Conservation (phyloP, 2,329 filamentous ascomycete genomes). For the Intubia oerlemansii region DNA sequence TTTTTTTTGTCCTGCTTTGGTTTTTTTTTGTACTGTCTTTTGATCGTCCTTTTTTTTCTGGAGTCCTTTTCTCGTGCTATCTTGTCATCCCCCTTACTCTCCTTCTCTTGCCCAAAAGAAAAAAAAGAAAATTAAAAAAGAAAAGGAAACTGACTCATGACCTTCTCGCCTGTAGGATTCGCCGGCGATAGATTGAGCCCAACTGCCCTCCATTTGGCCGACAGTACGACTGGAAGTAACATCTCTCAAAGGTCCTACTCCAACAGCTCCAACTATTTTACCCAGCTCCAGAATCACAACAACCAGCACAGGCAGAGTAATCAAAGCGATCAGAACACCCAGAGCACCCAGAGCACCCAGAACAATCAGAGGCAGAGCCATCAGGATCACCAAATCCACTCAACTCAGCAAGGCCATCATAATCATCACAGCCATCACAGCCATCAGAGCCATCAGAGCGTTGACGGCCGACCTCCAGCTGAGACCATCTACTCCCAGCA, state of each 20-base stretch:
- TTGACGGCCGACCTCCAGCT: background rate
- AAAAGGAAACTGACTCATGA: background rate
- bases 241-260: conserved; percentile 3
- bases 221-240: conserved; percentile 2
- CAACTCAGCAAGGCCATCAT: background rate
- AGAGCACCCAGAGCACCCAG: background rate
- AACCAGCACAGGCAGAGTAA: background rate
- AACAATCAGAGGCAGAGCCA: background rate
- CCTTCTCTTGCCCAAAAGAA: background rate
- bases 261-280: conserved; percentile 3
- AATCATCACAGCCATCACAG: background rate
- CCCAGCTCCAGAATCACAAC: conserved; percentile 1
- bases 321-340: too few relatives aligned
- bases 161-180: conserved; percentile 3
- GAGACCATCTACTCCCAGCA: background rate
- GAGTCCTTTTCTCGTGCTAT: background rate
- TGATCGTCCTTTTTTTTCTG: background rate
- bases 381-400: conserved; percentile 1
- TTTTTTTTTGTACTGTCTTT: background rate
- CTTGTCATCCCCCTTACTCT: background rate
- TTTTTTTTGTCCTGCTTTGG: background rate
- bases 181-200: conserved; percentile 2
- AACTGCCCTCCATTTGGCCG: background rate
- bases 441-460: background rate
- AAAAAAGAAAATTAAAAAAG: background rate